Base-by-base conservation (phyloP, 345 rosid species). In the Pelargonium nanum region DNA sequence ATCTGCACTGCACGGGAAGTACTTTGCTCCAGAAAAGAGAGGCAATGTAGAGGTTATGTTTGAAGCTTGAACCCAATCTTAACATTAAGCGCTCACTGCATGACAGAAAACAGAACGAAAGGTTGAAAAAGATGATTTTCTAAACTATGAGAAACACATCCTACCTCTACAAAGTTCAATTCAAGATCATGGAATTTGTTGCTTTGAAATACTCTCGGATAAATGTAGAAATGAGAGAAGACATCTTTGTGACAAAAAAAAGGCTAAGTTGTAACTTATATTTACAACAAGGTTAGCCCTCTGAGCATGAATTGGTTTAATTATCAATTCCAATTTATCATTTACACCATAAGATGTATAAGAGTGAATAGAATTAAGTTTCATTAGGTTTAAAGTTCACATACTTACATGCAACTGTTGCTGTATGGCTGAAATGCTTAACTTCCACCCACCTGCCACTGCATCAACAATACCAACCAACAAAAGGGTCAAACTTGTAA, bases 391-490 rank as follows among this genome's bases (percentile, higher is more conserved):
- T 40, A 2, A 62, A 34, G 19, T 22, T 58, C 51, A 69, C 68
- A 55, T 24, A 71, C 75, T 48, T 40, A 55, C 64, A 26, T 24
- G 54, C 44, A 68, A 32, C 44, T 57, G 51, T 24, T 57, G 67
- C 53, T 64, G 58, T 30, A 64, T 57, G 26, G 28, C 60, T 24
- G 55, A 52, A 26, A n/a, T 50, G 34, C 53, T 48, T 50, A 56
- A n/a, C 60, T 7, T 78, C 71, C 76, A 53, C 73, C 68, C 81
- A 83, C 70, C 54, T 82, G 87, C 90, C 90, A 84, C 90, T 84
- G 90, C 77, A 77, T 58, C 77, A 68, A 63, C 48, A 75, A 10
- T 56, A 75, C 55, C 69, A 65, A 64, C 44, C 55, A 66, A 57
- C 0, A 65, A 34, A 57, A 28, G 44, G 20, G 60, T 62, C 56